Evolutionary conservation across 345 rosid genomes (phyloP), one percentile per base, ranked within the genome.

Genomic region (Euclidium syriacum): DNA sequence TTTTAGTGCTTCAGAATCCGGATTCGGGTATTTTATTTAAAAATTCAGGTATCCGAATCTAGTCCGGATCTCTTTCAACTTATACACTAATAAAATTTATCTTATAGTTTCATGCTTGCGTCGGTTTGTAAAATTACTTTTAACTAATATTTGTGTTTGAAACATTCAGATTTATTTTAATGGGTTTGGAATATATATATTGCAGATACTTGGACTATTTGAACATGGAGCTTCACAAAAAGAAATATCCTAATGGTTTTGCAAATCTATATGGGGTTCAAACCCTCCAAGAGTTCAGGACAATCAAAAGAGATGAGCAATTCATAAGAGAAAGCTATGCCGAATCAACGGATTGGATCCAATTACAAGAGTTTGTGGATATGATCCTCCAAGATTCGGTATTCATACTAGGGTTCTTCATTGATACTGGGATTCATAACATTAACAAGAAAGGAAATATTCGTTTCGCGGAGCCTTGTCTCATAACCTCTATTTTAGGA

Each of bases 281-380:
- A 11, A 62, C 19, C 8, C 0, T 70, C 9, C 1, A 20, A 16
- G 35, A 27, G 14, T 52, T 69, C 25, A 61, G 0, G 9, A 7
- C 0, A n/a, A 69, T 53, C 50, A 69, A 53, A 27, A 20, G 9
- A 26, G 24, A 62, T 35, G 68, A 61, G 11, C 1, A 35, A 4
- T 3, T 33, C 8, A 44, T 70, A 19, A 53, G 74, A 22, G 35
- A 19, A 53, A 53, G 74, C 50, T 62, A 70, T 7, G 62, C 68
- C 3, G 74, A 70, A 53, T 70, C 74, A 53, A 70, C 51, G 1
- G 68, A 61, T 0, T 70, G 51, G 63, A 70, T 70, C 30, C 18
- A 19, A 4, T 27, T 62, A 2, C 20, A 36, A 7, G 62, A 62
- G 0, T 70, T 70, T 4, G 42, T 43, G 12, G 57, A 53, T 10